phyloP scores from a whole-genome alignment of 768 basidiomycete species.

The Boletus coccyginus region DNA sequence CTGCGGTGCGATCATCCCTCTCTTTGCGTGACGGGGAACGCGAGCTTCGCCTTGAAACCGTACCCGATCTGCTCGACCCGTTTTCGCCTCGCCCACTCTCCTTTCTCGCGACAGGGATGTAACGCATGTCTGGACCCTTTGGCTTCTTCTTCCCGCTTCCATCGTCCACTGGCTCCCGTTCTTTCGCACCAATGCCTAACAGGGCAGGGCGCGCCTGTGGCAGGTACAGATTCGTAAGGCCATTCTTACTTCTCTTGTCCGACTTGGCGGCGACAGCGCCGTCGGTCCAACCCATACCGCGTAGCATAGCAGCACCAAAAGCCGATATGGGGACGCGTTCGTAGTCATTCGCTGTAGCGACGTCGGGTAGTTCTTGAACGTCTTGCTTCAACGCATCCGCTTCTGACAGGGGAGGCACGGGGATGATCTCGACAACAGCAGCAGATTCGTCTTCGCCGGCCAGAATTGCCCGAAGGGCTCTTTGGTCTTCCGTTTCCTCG shows the following conservation, averaged over 20 bases:
- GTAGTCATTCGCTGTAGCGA: conserved; percentile 81
- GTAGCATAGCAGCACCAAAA: conserved; percentile 88
- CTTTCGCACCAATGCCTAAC: conserved; percentile 93
- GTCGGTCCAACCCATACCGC: conserved; percentile 97
- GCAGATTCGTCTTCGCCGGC: conserved; percentile 44
- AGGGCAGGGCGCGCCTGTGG: conserved; percentile 82
- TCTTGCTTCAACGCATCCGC: conserved; percentile 84
- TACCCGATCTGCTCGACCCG: conserved; percentile 34
- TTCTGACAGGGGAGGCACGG: conserved; percentile 60
- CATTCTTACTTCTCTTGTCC: conserved; percentile 52
- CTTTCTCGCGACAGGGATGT: conserved; percentile 77
- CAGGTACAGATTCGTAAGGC: conserved; percentile 72
- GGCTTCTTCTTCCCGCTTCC: conserved; percentile 57
- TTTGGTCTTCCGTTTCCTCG: conserved; percentile 72
- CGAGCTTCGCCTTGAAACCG: conserved; percentile 48
- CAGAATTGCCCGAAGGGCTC: conserved; percentile 77
- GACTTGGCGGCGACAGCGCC: conserved; percentile 63
- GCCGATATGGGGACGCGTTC: conserved; percentile 86
- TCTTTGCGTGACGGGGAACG: conserved; percentile 42
- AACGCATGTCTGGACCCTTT: conserved; percentile 60
- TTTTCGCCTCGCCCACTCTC: conserved; percentile 43
- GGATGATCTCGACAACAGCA: conserved; percentile 59
- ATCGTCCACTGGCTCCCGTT: conserved; percentile 69
- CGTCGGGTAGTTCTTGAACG: conserved; percentile 72
- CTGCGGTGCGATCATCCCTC: conserved; percentile 3